Base-by-base conservation (phyloP, 805 yeast species). In the Novakomyces olei region DNA sequence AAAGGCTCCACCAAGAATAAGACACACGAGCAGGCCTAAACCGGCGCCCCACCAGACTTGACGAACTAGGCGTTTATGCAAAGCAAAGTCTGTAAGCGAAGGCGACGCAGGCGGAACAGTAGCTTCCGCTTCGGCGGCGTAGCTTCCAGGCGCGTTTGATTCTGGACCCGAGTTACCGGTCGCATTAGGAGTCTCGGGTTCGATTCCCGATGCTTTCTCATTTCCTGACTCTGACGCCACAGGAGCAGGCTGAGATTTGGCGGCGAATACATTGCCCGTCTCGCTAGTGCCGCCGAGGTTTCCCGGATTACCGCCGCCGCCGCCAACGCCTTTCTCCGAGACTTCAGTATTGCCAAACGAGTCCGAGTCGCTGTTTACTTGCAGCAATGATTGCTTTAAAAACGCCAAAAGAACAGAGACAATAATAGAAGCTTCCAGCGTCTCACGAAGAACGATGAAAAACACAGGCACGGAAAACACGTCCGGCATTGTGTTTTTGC, bases 391-490 rank as follows among this genome's bases (percentile, higher is more conserved):
- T 54, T 2, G 94, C 54, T 80, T 79, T 44, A 83, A 63, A 59
- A 85, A 85, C 23, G 96, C 91, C 36, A 85, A 62, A 41, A 85
- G 61, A 30, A 85, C 95, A 5, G 96, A 80, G 40, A 88, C 75
- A 41, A 85, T 76, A 42, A 85, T 67, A 34, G 81, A 72, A 14
- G 96, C 98, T 58, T 85, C 98, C 41, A 85, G 60, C 33, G 91
- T 61, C 60, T 85, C 98, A 63, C 98, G 75, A 53, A 85, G 74
- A 37, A 81, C 88, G 43, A 83, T 74, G 57, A 81, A 79, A 34
- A 41, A 44, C 33, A 44, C 36, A 14, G 46, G 37, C 15, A 45
- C 48, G 19, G 72, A 68, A 51, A 75, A 74, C 26, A 73, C 75
- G 55, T 62, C 48, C 19, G 52, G 65, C 17, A 19, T 27, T 25